Evolutionary conservation across 306 rosid species (phyloP).

Genomic region (Cucumis cinereus): DNA sequence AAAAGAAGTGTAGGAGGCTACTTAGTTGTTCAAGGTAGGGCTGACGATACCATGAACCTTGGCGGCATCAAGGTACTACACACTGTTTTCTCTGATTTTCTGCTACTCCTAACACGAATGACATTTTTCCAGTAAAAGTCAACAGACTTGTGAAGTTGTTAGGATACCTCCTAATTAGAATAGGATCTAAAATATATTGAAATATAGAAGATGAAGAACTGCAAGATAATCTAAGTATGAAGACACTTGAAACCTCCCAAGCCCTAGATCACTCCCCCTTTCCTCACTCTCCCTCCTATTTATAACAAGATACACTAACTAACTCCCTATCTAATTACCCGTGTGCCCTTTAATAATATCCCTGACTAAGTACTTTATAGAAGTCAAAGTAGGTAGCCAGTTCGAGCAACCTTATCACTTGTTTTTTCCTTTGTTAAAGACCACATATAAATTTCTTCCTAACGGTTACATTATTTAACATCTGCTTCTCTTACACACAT

Average conservation of each 20-base stretch:
- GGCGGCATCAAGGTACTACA: constrained; percentile 80
- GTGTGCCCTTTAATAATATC: too few relatives aligned
- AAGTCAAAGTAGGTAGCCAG: neutral
- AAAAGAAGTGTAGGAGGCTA: constrained; percentile 59
- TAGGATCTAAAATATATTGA: too few relatives aligned
- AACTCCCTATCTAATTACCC: too few relatives aligned
- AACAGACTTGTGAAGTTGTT: too few relatives aligned
- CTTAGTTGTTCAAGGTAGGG: constrained; percentile 65
- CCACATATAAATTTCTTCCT: neutral
- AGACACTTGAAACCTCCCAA: too few relatives aligned
- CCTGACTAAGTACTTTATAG: too few relatives aligned
- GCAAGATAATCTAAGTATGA: too few relatives aligned
- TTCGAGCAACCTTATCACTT: neutral
- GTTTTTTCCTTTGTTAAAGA: neutral
- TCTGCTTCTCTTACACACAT: neutral
- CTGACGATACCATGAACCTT: constrained; percentile 93
- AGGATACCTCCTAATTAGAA: too few relatives aligned
- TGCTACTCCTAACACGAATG: neutral
- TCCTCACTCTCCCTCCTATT: too few relatives aligned
- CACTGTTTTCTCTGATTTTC: neutral
- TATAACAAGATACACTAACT: too few relatives aligned
- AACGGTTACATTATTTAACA: neutral
- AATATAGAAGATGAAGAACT: too few relatives aligned
- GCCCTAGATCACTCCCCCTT: too few relatives aligned
- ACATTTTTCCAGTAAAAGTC: neutral